Percentiles rank a stretch among this genome's conserved stretches.
Conservation (phyloP, 148 eudicot genomes). For the Chenopodium quinoa region DNA sequence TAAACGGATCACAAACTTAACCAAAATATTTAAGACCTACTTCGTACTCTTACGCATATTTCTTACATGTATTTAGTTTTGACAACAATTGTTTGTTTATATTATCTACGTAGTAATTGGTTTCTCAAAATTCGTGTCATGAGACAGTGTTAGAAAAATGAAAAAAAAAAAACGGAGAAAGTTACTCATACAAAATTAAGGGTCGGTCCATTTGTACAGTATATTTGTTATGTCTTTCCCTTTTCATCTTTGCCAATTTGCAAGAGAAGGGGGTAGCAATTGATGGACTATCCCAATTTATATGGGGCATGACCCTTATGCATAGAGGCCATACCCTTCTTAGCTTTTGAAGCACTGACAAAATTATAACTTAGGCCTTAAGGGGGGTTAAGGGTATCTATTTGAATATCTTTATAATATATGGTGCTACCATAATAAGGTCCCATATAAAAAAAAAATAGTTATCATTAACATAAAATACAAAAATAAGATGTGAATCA, state of each 20-base stretch:
- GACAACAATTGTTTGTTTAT: no score
- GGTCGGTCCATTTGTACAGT: slow-evolving; percentile 21
- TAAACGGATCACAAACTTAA: no score
- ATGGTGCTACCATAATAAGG: slow-evolving; percentile 13
- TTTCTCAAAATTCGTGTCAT: no score
- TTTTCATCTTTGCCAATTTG: slow-evolving; percentile 31
- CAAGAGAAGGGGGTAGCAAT: slow-evolving; percentile 22
- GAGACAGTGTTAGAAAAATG: no score
- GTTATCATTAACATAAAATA: not conserved
- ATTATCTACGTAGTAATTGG: no score
- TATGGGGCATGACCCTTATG: slow-evolving; percentile 18
- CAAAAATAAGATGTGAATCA: not conserved
- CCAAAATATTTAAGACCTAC: no score
- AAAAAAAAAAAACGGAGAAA: not conserved
- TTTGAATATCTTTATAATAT: not conserved
- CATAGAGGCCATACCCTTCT: not conserved
- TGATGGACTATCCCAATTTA: slow-evolving; percentile 15
- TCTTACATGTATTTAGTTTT: no score
- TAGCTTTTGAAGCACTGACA: slow-evolving; percentile 29
- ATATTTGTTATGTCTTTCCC: not conserved
- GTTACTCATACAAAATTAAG: not conserved
- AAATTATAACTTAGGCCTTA: slow-evolving; percentile 12
- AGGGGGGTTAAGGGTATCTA: not conserved
- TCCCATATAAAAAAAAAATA: slow-evolving; percentile 3
- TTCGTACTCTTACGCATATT: no score